Evolutionary conservation across 2,329 filamentous ascomycete species (phyloP).

Genomic region (Tolypocladium paradoxum): DNA sequence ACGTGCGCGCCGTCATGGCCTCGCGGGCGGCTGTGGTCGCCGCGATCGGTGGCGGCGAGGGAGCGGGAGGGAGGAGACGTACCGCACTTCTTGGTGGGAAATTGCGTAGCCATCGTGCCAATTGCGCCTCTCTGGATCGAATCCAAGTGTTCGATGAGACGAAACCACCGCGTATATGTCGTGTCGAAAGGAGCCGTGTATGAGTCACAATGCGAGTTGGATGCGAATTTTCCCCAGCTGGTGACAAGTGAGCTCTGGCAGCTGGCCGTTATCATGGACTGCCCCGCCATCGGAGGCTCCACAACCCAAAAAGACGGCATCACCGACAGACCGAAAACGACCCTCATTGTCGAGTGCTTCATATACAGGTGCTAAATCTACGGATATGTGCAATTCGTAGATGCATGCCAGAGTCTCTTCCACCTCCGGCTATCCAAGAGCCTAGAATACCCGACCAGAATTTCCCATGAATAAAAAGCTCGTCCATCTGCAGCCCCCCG

Average conservation of each 20-base stretch:
- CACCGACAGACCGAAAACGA: neutral
- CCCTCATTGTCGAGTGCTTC: neutral
- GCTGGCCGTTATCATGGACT: conserved; percentile 13
- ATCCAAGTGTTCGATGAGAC: too few relatives aligned
- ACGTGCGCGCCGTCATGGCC: neutral
- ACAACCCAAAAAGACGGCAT: neutral
- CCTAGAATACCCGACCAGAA: neutral
- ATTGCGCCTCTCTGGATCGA: conserved; percentile 3
- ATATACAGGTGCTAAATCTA: neutral
- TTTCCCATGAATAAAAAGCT: too few relatives aligned
- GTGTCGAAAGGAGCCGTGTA: neutral
- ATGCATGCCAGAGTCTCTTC: neutral
- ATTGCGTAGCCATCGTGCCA: conserved; percentile 26
- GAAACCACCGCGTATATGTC: neutral
- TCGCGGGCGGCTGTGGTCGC: neutral
- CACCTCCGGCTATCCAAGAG: neutral
- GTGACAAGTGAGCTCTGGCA: neutral
- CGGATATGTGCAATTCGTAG: neutral
- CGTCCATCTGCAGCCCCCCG: neutral
- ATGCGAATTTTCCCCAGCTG: conserved; percentile 4
- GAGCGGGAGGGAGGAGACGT: conserved; percentile 14
- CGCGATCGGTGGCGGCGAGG: conserved; percentile 4
- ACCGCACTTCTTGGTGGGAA: conserved; percentile 50
- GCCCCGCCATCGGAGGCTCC: conserved; percentile 21
- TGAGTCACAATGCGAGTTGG: conserved; percentile 2